These are phyloP conservation scores for Blastosporella zonata DNA, from an alignment of 1,284 basidiomycete species.

Conservation along the genomic window DNA sequence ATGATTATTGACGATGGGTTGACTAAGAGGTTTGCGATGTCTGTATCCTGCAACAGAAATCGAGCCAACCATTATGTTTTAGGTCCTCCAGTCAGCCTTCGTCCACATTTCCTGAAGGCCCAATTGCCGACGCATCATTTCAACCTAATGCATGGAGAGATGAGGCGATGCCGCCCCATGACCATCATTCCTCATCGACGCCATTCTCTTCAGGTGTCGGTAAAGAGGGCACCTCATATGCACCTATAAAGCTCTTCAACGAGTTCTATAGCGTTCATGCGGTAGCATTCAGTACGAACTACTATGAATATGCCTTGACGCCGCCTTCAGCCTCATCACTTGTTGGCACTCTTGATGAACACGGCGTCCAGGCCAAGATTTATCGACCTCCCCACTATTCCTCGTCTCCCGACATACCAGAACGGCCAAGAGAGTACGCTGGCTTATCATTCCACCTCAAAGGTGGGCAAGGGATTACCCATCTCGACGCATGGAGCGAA, in stretches of 20 bases:
- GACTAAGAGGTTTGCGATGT: neutral
- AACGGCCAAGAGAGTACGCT: constrained; percentile 72
- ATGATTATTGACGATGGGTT: too few relatives aligned
- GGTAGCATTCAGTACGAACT: constrained; percentile 27
- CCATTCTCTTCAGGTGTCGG: neutral
- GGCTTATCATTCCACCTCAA: constrained; percentile 75
- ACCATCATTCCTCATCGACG: constrained; percentile 10
- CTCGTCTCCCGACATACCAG: constrained; percentile 67
- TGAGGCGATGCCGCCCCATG: constrained; percentile 1
- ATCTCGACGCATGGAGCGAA: constrained; percentile 51
- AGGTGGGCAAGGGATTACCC: constrained; percentile 49
- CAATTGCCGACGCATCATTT: neutral
- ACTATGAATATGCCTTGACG: constrained; percentile 47
- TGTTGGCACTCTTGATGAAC: constrained; percentile 45
- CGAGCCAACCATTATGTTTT: neutral
- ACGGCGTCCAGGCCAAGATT: constrained; percentile 57
- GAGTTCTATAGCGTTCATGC: constrained; percentile 26
- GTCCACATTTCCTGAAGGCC: neutral
- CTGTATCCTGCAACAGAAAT: neutral
- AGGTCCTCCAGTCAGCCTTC: neutral
- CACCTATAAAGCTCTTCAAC: constrained; percentile 12
- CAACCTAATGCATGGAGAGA: neutral
- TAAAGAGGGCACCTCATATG: neutral
- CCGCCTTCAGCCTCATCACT: constrained; percentile 62
- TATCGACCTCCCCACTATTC: constrained; percentile 84